A percentile compares a stretch with the other conserved stretches of the same genome.
phyloP scores from a whole-genome alignment of 352 stramenopile species.

The Globisporangium camurandrum region DNA sequence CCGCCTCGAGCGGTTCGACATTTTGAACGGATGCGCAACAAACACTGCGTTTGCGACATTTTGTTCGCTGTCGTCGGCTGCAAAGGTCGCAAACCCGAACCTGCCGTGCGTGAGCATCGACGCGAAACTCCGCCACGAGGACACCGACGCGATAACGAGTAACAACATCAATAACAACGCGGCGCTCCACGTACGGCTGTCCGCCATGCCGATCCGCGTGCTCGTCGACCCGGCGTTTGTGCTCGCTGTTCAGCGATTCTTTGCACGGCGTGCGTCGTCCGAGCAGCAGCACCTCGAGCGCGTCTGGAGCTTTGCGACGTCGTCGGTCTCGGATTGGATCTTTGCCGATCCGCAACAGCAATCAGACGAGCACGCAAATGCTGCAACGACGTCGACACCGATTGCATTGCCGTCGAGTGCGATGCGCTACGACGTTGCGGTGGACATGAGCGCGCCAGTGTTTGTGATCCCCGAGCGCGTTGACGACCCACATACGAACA shows the following conservation, averaged over 20 bases:
- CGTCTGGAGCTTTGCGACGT: constrained; percentile 77
- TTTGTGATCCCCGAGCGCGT: constrained; percentile 59
- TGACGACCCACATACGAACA: constrained; percentile 21
- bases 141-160: too few species aligned
- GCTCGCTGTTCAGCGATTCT: constrained; percentile 61
- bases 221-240: constrained; percentile 70
- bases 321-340: constrained; percentile 75
- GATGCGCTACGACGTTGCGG: constrained; percentile 48
- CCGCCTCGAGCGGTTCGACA: constrained; percentile 56
- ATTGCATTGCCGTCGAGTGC: constrained; percentile 13
- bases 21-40: constrained; percentile 41
- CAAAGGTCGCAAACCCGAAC: constrained; percentile 12
- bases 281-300: constrained; percentile 65
- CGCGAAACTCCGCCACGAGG: constrained; percentile 15
- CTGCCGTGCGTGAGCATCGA: constrained; percentile 48
- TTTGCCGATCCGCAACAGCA: too few species aligned
- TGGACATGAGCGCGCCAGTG: constrained; percentile 72
- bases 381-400: constrained; percentile 13
- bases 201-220: constrained; percentile 52
- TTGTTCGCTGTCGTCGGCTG: constrained; percentile 36
- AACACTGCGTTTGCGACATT: constrained; percentile 52
- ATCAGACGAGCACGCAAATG: constrained; percentile 28
- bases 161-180: not conserved
- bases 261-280: constrained; percentile 52
- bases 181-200: constrained; percentile 37